Conservation (phyloP, 2,329 filamentous ascomycete species). For the Esteya vermicola region DNA sequence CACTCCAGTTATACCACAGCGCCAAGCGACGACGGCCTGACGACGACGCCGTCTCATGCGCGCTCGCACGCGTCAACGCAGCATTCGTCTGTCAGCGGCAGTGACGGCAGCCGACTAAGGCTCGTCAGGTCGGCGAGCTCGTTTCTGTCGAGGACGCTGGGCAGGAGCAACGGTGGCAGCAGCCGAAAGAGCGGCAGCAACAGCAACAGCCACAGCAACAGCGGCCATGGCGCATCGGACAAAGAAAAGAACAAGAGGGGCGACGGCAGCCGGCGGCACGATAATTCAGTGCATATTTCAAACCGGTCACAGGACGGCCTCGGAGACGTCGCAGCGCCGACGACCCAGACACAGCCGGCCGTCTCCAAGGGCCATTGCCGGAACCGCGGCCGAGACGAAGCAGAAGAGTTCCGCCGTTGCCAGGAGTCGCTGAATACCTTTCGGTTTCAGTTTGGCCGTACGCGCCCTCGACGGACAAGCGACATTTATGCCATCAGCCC, state of each 20-base stretch:
- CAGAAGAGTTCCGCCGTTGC: slow-evolving; percentile 20
- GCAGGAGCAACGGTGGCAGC: neutral
- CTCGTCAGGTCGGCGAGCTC: too few relatives aligned
- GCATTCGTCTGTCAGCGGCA: neutral
- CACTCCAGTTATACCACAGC: neutral
- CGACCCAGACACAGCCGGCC: neutral
- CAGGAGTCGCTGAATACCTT: slow-evolving; percentile 32
- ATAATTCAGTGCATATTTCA: neutral
- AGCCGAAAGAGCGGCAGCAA: slow-evolving; percentile 1
- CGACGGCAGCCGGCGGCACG: neutral
- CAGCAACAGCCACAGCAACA: neutral
- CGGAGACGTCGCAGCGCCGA: neutral
- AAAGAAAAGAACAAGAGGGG: neutral
- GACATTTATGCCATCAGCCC: slow-evolving; percentile 24
- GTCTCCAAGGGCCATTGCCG: too few relatives aligned
- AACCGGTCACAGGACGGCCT: too few relatives aligned
- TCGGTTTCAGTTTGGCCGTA: slow-evolving; percentile 28
- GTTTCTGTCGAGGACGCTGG: neutral
- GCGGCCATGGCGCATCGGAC: neutral
- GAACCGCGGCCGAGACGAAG: neutral
- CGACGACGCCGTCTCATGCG: neutral
- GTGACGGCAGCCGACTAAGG: too few relatives aligned
- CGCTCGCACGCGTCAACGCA: too few relatives aligned
- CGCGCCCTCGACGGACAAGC: slow-evolving; percentile 9
- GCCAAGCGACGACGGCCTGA: neutral